Base-by-base conservation (phyloP, 208 protist genomes). In the Trypanosoma lewisi region DNA sequence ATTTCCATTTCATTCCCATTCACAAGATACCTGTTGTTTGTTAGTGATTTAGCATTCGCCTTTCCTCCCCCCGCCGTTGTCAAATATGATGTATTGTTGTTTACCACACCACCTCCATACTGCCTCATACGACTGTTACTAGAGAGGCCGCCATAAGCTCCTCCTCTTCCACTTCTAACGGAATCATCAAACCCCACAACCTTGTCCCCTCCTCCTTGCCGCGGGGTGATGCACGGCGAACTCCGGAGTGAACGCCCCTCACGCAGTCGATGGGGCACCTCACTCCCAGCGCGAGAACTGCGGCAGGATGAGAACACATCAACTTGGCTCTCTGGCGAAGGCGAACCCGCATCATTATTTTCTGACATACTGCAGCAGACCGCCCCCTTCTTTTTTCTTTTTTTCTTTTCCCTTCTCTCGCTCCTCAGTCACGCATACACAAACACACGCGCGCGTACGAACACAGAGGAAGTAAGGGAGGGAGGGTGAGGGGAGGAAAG, bases 241-340 rank as follows among this genome's bases (percentile, higher is more conserved):
- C 56, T 60, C 12, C 31, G 36, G 28, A 60, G n/a, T 16, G 58
- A 67, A 21, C n/a, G 16, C 19, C 27, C 34, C 30, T 54, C 33
- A 48, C 30, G 34, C 2, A 0, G 12, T 0, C 80, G 73, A 37
- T 79, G 67, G 28, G 77, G 75, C 12, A 60, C 75, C 63, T 89
- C 83, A 44, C 68, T 73, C 42, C 39, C 68, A 3, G 58, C 68
- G 1, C 71, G 62, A 14, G 64, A 77, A n/a, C 64, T 58, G 14
- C 71, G 69, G 37, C 72, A 84, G 1, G 27, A 31, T 7, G 69
- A 74, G 2, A 73, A 51, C 37, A 73, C 73, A 42, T 79, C 73
- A 25, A 53, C 65, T 16, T 81, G 74, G 21, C 55, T 47, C 9
- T 70, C 48, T 4, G 67, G 62, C 8, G 73, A 78, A 16, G 67